Conservation (phyloP, 2,329 filamentous ascomycete genomes). For the Arthrinium phaeospermum region DNA sequence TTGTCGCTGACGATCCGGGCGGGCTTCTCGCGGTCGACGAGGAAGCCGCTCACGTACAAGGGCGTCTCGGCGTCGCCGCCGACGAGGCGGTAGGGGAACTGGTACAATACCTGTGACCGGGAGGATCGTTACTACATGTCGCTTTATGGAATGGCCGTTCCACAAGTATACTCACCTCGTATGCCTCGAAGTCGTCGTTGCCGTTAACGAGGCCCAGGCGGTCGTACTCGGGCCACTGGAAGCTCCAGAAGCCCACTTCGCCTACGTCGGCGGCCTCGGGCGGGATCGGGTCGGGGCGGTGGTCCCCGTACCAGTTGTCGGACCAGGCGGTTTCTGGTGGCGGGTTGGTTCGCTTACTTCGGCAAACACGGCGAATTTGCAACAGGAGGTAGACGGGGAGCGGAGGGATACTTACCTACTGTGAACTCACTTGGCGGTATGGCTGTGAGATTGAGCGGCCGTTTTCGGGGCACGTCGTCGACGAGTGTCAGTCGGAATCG, state of each 20-base stretch:
- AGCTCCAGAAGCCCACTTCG: not conserved
- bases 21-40: no score
- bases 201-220: not conserved
- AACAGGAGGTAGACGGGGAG: not conserved
- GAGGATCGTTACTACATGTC: no score
- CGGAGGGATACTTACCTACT: not conserved
- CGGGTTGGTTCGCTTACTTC: not conserved
- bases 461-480: not conserved
- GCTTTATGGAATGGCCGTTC: no score
- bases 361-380: no score
- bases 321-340: not conserved
- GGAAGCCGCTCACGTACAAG: no score
- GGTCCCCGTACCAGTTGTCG: not conserved
- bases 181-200: not conserved
- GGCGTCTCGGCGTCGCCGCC: no score
- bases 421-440: not conserved
- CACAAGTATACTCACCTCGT: not conserved
- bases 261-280: not conserved
- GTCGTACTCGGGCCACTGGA: not conserved
- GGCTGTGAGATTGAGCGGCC: not conserved
- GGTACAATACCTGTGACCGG: no score
- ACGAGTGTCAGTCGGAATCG: not conserved
- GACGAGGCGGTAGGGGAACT: no score
- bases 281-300: not conserved
- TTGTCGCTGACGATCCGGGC: no score